These are phyloP conservation scores for Fusarium heterosporum DNA, from an alignment of 2,329 filamentous ascomycete genomes.

Conservation along the genomic window DNA sequence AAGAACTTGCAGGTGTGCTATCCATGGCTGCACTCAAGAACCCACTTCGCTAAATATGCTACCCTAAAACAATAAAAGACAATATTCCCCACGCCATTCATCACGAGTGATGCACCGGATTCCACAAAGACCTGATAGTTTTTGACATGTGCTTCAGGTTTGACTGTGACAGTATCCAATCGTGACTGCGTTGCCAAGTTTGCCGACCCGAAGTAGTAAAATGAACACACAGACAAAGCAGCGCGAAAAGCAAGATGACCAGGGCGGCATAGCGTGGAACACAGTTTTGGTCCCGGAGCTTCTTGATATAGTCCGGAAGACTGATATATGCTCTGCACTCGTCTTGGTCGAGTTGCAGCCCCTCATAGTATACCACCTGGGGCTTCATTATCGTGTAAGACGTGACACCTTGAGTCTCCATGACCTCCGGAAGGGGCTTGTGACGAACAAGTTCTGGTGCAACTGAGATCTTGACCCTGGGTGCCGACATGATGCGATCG, in stretches of 20 bases:
- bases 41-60: not conserved
- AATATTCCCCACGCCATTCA: constrained; percentile 17
- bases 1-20: not conserved
- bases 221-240: constrained; percentile 11
- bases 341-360: constrained; percentile 36
- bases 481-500: constrained; percentile 7
- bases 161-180: not conserved
- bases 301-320: constrained; percentile 40
- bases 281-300: constrained; percentile 25
- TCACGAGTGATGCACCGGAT: not conserved
- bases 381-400: constrained; percentile 43
- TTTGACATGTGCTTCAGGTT: not conserved
- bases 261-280: constrained; percentile 25
- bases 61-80: not conserved
- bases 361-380: constrained; percentile 49
- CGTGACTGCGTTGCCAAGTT: constrained; percentile 11
- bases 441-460: constrained; percentile 45
- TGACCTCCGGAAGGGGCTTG: constrained; percentile 18
- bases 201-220: constrained; percentile 15
- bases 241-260: constrained; percentile 21
- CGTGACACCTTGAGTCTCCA: constrained; percentile 23
- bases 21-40: constrained; percentile 5
- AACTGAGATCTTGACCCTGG: constrained; percentile 51
- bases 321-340: constrained; percentile 37
- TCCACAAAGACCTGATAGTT: not conserved